Base-by-base conservation (phyloP, 2,329 filamentous ascomycete species). In the Acephala macrosclerotiorum region DNA sequence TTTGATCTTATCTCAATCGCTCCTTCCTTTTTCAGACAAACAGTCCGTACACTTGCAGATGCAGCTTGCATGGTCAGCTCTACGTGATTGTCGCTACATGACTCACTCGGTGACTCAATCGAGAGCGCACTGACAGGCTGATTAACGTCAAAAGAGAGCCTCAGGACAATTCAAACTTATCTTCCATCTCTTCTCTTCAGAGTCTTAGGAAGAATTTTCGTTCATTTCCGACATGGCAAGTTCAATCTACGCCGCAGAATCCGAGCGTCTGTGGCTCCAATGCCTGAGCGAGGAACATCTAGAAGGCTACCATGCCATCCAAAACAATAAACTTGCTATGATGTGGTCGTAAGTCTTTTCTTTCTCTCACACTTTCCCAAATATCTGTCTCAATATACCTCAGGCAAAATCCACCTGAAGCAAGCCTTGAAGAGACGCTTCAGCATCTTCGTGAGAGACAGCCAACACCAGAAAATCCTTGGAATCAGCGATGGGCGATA, bases 261-360 rank as follows among this genome's bases (percentile, higher is more conserved):
- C 70, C 2, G 22, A 40, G n/a, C 65, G 70, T 11, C 58, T 72
- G 9, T 63, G 42, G 22, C 64, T 73, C 1, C 61, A 73, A 60
- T 29, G 55, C 0, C 36, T 71, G 16, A 63, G 18, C 25, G 63
- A 66, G 3, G 58, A 67, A 16, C 71, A 73, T 61, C 59, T 71
- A 6, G 26, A 68, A 8, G 63, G 58, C 36, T 67, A 64, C 29
- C 66, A 69, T 53, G 14, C 11, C 20, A 40, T 70, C 12, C 36
- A 60, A 42, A 62, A 36, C n/a, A 64, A 68, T 25, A 38, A 55
- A 3, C 3, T 18, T 26, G 58, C 59, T 16, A 63, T 67, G 61
- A 56, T 51, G 26, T 71, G 70, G 70, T 68, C 66, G 66, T 70
- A 64, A 56, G 64, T 65, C 49, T 26, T 40, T 57, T 55, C 14